Evolutionary conservation across 1,139 yeast species (phyloP).

Genomic region (Debaryomyces udenii): DNA sequence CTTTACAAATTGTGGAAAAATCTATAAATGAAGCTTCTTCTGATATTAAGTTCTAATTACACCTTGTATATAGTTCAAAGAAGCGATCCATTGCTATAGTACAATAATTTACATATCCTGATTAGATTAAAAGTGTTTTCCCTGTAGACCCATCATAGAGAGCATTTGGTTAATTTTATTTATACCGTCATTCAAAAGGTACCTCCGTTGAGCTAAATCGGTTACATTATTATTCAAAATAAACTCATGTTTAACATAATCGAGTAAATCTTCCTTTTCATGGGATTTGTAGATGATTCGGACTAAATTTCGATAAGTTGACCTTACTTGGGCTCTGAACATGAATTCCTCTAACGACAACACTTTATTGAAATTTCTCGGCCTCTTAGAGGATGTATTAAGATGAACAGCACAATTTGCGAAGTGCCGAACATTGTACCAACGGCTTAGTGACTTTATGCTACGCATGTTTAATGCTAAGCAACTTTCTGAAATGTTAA

Average conservation of each 20-base stretch:
- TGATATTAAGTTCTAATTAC: constrained; percentile 15
- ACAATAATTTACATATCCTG: too few relatives aligned
- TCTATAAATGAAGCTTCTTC: constrained; percentile 21
- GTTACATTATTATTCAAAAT: constrained; percentile 27
- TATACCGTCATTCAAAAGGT: constrained; percentile 41
- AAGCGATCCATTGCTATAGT: background rate
- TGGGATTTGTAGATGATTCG: constrained; percentile 40
- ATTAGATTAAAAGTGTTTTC: constrained; percentile 1
- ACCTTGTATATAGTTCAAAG: background rate
- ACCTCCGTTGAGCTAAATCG: constrained; percentile 41
- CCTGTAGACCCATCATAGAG: constrained; percentile 24
- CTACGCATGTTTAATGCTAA: background rate
- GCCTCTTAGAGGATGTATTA: background rate
- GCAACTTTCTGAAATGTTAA: too few relatives aligned
- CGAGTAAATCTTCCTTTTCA: constrained; percentile 39
- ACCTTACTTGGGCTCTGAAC: constrained; percentile 37
- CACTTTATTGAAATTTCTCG: constrained; percentile 16
- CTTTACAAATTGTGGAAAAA: constrained; percentile 20
- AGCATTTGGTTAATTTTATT: constrained; percentile 32
- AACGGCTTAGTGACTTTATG: background rate
- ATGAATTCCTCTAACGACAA: constrained; percentile 46
- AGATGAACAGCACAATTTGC: background rate
- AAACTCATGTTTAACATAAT: constrained; percentile 40
- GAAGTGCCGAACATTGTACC: background rate
- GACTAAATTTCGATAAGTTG: constrained; percentile 37